phyloP scores from a whole-genome alignment of 495 filamentous ascomycete genomes.

The Saxispiralis lemnorum region DNA sequence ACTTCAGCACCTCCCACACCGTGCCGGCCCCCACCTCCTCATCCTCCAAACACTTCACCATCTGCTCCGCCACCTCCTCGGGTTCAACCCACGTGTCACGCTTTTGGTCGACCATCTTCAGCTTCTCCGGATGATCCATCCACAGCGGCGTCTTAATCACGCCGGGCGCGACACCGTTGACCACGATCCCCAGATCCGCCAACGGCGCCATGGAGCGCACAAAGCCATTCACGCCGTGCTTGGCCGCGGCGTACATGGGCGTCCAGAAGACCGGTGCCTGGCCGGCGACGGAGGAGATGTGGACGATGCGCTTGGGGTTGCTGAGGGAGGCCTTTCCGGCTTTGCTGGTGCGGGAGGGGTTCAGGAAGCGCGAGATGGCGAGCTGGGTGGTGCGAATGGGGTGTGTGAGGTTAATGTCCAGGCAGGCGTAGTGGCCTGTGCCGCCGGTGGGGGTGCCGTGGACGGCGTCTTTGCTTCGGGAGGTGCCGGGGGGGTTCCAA shows the following conservation, averaged over 20 bases:
- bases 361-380: slow-evolving; percentile 41
- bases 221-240: slow-evolving; percentile 45
- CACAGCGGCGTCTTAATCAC: slow-evolving; percentile 50
- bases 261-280: slow-evolving; percentile 32
- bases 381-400: slow-evolving; percentile 51
- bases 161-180: slow-evolving; percentile 49
- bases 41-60: slow-evolving; percentile 42
- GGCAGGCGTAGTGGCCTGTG: slow-evolving; percentile 33
- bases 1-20: slow-evolving; percentile 43
- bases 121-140: slow-evolving; percentile 51
- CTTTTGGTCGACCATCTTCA: slow-evolving; percentile 33
- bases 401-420: slow-evolving; percentile 55
- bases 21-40: slow-evolving; percentile 24
- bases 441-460: slow-evolving; percentile 9
- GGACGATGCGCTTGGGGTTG: slow-evolving; percentile 36
- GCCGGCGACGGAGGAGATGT: slow-evolving; percentile 47
- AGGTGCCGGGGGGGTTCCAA: slow-evolving; percentile 42
- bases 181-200: slow-evolving; percentile 38
- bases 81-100: slow-evolving; percentile 43
- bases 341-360: slow-evolving; percentile 16
- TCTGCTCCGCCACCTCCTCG: slow-evolving; percentile 47
- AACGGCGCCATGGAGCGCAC: slow-evolving; percentile 36
- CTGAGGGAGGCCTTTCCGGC: slow-evolving; percentile 18
- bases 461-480: slow-evolving; percentile 30
- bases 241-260: slow-evolving; percentile 45